phyloP scores from a whole-genome alignment of 768 basidiomycete genomes.

The Pholiota microspora region DNA sequence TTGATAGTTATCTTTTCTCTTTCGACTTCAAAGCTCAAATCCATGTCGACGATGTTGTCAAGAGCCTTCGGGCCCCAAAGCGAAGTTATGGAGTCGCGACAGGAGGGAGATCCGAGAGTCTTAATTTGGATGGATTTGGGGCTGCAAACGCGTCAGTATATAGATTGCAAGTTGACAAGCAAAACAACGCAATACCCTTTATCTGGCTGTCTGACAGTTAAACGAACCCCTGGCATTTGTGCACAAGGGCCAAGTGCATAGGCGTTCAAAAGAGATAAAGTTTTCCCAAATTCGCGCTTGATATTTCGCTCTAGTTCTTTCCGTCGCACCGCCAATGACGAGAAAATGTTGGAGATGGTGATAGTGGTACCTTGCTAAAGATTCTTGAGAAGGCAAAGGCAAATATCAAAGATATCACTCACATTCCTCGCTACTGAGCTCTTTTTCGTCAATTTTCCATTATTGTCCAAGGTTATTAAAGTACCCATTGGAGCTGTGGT shows the following conservation, averaged over 20 bases:
- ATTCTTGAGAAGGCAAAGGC: slow-evolving; percentile 2
- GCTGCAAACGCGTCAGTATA: slow-evolving; percentile 27
- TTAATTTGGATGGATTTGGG: slow-evolving; percentile 68
- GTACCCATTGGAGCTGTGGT: slow-evolving; percentile 77
- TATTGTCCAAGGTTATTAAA: slow-evolving; percentile 66
- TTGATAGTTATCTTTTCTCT: slow-evolving; percentile 54
- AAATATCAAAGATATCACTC: slow-evolving; percentile 11
- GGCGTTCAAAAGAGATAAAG: slow-evolving; percentile 75
- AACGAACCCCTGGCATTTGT: slow-evolving; percentile 64
- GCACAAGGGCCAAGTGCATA: slow-evolving; percentile 91
- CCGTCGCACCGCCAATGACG: slow-evolving; percentile 81
- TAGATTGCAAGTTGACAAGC: background rate
- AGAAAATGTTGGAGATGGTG: slow-evolving; percentile 67
- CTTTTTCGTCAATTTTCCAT: slow-evolving; percentile 56
- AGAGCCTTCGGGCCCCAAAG: slow-evolving; percentile 86
- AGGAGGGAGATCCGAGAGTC: slow-evolving; percentile 64
- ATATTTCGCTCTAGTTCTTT: slow-evolving; percentile 88
- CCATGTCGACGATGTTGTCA: slow-evolving; percentile 72
- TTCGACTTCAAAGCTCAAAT: slow-evolving; percentile 66
- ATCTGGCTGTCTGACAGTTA: slow-evolving; percentile 63
- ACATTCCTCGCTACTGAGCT: slow-evolving; percentile 80
- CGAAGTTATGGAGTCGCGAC: slow-evolving; percentile 62
- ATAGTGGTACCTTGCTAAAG: slow-evolving; percentile 85
- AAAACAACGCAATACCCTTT: slow-evolving; percentile 58
- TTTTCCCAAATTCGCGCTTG: slow-evolving; percentile 89